A percentile compares a stretch with the other conserved stretches of the same genome.
Evolutionary conservation across 163 green algal species (phyloP).

Genomic region (Prototheca wickerhamii): DNA sequence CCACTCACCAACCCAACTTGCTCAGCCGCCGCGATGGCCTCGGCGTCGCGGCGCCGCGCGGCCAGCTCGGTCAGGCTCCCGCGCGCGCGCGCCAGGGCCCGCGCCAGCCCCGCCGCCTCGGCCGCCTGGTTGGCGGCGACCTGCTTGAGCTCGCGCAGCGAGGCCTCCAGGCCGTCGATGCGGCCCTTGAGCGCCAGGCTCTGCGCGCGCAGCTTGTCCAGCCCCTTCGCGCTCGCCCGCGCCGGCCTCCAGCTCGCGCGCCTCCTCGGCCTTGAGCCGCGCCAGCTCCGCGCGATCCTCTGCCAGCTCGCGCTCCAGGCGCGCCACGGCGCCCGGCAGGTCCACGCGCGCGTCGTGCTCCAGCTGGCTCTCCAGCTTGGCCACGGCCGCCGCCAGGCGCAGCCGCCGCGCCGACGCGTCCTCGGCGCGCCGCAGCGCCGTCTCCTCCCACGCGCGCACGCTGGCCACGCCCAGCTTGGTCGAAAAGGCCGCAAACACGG

Average conservation of each 20-base stretch:
- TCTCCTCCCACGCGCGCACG: constrained; percentile 86
- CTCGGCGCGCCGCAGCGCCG: constrained; percentile 33
- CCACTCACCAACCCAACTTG: background rate
- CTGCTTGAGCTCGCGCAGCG: constrained; percentile 1
- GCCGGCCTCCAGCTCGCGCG: constrained; percentile 11
- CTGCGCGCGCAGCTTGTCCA: background rate
- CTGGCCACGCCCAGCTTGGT: constrained; percentile 63
- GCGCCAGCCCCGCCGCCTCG: background rate
- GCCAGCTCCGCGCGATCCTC: constrained; percentile 9
- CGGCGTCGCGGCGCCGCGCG: background rate
- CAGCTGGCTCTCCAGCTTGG: constrained; percentile 47
- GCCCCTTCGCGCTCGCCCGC: constrained; percentile 3
- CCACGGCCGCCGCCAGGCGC: constrained; percentile 33
- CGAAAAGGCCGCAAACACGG: constrained; percentile 64
- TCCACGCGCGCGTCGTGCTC: constrained; percentile 58
- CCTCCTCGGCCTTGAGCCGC: constrained; percentile 10
- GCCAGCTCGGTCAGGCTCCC: background rate
- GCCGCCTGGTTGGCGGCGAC: background rate
- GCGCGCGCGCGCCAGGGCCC: background rate
- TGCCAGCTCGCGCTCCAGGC: constrained; percentile 23
- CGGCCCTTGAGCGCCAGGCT: constrained; percentile 26
- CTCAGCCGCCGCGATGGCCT: background rate
- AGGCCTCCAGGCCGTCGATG: constrained; percentile 33
- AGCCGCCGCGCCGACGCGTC: constrained; percentile 26
- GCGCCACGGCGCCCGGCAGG: constrained; percentile 2